Percentiles rank a stretch among this genome's conserved stretches.
Evolutionary conservation across 805 yeast species (phyloP).

Genomic region (Sungouiozyma intestinalis): DNA sequence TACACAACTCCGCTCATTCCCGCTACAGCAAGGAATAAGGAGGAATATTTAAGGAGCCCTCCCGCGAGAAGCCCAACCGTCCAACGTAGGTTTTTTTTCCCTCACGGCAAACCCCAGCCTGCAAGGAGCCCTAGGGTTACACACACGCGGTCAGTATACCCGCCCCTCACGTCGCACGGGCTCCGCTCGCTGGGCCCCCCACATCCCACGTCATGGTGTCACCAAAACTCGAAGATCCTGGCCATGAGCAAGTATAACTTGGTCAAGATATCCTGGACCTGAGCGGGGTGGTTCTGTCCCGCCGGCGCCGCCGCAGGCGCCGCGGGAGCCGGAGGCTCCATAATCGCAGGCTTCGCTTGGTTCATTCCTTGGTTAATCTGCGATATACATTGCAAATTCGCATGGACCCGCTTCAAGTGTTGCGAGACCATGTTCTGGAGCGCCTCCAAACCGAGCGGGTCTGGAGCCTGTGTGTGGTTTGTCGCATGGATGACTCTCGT

Average conservation of each 20-base stretch:
- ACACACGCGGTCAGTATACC: too few relatives aligned
- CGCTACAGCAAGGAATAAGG: background rate
- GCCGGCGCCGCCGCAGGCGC: conserved; percentile 3
- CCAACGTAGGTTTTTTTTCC: too few relatives aligned
- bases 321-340: conserved; percentile 21
- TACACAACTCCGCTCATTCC: too few relatives aligned
- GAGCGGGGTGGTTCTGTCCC: conserved; percentile 9
- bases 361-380: conserved; percentile 25
- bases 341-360: conserved; percentile 20
- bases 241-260: conserved; percentile 25
- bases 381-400: conserved; percentile 28
- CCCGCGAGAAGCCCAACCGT: too few relatives aligned
- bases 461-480: conserved; percentile 5
- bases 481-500: conserved; percentile 21
- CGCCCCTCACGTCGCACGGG: too few relatives aligned
- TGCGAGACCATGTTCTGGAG: conserved; percentile 22
- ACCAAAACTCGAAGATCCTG: conserved; percentile 28
- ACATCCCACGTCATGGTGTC: background rate
- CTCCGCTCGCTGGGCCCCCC: background rate
- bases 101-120: too few relatives aligned
- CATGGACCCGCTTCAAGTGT: conserved; percentile 26
- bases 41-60: background rate
- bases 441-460: conserved; percentile 15
- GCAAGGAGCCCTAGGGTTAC: too few relatives aligned
- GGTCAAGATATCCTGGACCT: conserved; percentile 23